phyloP scores from a whole-genome alignment of 768 basidiomycete species.

The Trametes cubensis region DNA sequence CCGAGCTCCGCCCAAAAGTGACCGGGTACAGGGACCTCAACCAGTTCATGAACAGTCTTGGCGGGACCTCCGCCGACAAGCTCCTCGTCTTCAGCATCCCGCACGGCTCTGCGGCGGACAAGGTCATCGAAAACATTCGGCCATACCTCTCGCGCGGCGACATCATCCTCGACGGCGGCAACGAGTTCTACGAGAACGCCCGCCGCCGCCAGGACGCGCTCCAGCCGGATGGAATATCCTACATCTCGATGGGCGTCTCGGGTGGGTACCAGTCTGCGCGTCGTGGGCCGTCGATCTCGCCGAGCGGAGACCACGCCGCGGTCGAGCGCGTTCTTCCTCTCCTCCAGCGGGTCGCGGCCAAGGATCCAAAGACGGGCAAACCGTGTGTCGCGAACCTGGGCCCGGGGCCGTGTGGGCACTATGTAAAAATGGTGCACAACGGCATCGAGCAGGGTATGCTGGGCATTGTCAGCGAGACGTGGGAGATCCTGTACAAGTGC shows the following conservation, averaged over 20 bases:
- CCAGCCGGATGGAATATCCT: constrained; percentile 17
- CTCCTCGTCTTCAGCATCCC: constrained; percentile 31
- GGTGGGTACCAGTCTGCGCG: constrained; percentile 31
- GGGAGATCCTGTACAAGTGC: constrained; percentile 28
- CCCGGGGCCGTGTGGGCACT: constrained; percentile 28
- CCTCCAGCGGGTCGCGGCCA: constrained; percentile 26
- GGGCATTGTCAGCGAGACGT: constrained; percentile 25
- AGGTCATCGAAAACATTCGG: constrained; percentile 19
- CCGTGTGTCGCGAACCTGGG: constrained; percentile 27
- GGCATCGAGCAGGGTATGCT: constrained; percentile 33
- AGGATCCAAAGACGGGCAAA: constrained; percentile 22
- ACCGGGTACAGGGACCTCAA: constrained; percentile 26
- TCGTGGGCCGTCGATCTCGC: constrained; percentile 27
- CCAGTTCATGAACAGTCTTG: constrained; percentile 24
- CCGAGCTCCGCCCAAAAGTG: constrained; percentile 18
- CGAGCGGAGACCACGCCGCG: constrained; percentile 26
- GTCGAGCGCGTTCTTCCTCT: constrained; percentile 26
- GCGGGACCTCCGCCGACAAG: constrained; percentile 19
- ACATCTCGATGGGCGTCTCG: constrained; percentile 29
- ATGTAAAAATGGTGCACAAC: constrained; percentile 33
- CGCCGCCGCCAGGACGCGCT: constrained; percentile 24
- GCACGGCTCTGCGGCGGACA: constrained; percentile 29
- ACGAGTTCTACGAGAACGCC: constrained; percentile 30
- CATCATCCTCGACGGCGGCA: constrained; percentile 30
- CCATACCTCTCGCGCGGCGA: constrained; percentile 23